Percentiles rank a stretch among this genome's conserved stretches.
These are phyloP conservation scores for Cardamine resedifolia DNA, from an alignment of 345 rosid genomes.

Conservation along the genomic window DNA sequence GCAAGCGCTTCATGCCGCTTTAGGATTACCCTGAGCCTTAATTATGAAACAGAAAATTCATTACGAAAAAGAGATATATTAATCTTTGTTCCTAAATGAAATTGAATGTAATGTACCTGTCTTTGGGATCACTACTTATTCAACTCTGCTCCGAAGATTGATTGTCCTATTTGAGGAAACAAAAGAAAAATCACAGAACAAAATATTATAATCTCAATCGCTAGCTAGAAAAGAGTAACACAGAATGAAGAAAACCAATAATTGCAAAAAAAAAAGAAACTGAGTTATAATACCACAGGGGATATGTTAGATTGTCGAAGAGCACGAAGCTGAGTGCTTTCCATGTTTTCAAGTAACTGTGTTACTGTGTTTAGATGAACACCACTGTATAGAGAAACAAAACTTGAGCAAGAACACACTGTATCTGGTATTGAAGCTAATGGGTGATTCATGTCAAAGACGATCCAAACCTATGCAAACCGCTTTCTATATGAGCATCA, in stretches of 20 bases:
- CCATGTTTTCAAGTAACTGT: constrained; percentile 41
- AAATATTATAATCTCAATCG: neutral
- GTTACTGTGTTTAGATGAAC: constrained; percentile 39
- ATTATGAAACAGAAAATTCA: neutral
- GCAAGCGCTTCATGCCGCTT: neutral
- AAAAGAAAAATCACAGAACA: neutral
- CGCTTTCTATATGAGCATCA: constrained; percentile 79
- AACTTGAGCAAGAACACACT: constrained; percentile 6
- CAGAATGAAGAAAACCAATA: neutral
- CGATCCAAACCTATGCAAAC: constrained; percentile 58
- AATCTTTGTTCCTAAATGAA: neutral
- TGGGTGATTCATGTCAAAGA: neutral
- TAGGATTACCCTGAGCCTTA: neutral
- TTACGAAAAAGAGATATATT: no score
- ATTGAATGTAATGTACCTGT: constrained; percentile 2
- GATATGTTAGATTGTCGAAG: constrained; percentile 35
- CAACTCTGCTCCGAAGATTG: constrained; percentile 20
- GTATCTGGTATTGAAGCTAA: neutral
- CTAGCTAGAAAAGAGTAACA: constrained; percentile 2
- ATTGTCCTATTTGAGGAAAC: constrained; percentile 21
- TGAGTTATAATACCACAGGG: constrained; percentile 13
- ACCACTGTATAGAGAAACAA: constrained; percentile 3
- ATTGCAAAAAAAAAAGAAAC: constrained; percentile 2
- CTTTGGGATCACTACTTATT: constrained; percentile 10
- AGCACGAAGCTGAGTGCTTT: constrained; percentile 39